phyloP scores from a whole-genome alignment of 1,139 yeast species.

The Suhomyces panamericanus region DNA sequence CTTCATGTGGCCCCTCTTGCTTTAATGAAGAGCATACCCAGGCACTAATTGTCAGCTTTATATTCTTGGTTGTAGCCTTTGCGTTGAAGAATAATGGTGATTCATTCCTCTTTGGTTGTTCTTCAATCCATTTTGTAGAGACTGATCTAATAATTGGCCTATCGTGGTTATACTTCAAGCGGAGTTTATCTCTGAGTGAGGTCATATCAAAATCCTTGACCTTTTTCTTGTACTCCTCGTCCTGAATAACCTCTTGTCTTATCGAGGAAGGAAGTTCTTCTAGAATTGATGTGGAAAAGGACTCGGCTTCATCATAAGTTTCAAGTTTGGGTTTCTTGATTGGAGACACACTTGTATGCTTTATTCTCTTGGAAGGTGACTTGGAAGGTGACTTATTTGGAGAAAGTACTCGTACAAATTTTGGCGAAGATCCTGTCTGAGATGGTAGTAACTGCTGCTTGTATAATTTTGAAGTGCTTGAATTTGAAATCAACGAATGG shows the following conservation, averaged over 20 bases:
- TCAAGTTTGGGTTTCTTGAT: conserved; percentile 11
- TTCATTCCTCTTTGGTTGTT: conserved; percentile 22
- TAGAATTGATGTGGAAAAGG: conserved; percentile 43
- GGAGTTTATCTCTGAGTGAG: conserved; percentile 34
- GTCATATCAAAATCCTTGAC: conserved; percentile 29
- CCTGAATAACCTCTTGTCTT: conserved; percentile 42
- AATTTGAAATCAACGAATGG: conserved; percentile 11
- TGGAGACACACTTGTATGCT: conserved; percentile 13
- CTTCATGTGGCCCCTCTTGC: conserved; percentile 58
- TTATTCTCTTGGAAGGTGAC: conserved; percentile 16
- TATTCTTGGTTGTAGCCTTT: conserved; percentile 29
- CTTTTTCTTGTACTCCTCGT: conserved; percentile 34
- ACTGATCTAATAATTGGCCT: conserved; percentile 22
- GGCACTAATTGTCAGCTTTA: conserved; percentile 35
- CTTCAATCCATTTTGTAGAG: conserved; percentile 28
- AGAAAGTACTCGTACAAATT: conserved; percentile 37
- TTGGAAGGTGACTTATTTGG: conserved; percentile 27
- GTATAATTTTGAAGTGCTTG: conserved; percentile 20
- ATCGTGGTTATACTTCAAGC: conserved; percentile 20
- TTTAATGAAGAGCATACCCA: conserved; percentile 52
- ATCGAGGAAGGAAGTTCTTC: conserved; percentile 50
- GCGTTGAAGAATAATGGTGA: conserved; percentile 41
- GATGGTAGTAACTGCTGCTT: conserved; percentile 45
- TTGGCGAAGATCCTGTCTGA: conserved; percentile 31
- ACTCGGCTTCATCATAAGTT: conserved; percentile 23